Evolutionary conservation across 371 early-diverging fungal species (phyloP).

Genomic region (Mortierella sp.): DNA sequence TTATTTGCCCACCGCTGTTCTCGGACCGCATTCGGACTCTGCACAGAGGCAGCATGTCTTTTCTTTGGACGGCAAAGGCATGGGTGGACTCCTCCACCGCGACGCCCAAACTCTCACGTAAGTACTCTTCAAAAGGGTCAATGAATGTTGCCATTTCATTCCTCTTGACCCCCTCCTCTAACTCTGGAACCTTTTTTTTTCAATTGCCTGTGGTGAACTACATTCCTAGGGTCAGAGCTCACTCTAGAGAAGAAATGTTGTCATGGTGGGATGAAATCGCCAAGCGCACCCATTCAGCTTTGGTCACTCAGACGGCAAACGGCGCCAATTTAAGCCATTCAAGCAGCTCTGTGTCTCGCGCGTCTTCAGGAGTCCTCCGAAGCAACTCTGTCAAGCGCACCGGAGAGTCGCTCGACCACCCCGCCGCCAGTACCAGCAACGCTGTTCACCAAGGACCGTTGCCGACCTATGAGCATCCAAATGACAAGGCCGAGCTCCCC

Average conservation of each 20-base stretch:
- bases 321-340: neutral
- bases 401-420: conserved; percentile 1
- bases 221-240: conserved; percentile 23
- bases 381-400: neutral
- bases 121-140: neutral
- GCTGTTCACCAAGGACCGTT: neutral
- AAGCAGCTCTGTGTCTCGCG: neutral
- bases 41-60: conserved; percentile 30
- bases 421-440: neutral
- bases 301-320: conserved; percentile 14
- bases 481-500: conserved; percentile 1
- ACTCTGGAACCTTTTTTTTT: neutral
- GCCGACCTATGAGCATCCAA: neutral
- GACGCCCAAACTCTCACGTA: conserved; percentile 43
- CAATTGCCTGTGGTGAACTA: too few relatives aligned
- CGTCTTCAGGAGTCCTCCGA: neutral
- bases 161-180: neutral
- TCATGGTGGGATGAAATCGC: conserved; percentile 38
- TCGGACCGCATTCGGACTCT: conserved; percentile 26
- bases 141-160: neutral
- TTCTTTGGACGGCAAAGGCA: conserved; percentile 39
- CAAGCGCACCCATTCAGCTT: conserved; percentile 22
- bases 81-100: conserved; percentile 31
- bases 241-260: conserved; percentile 39
- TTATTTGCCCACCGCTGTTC: conserved; percentile 24